phyloP scores from a whole-genome alignment of 2,329 filamentous ascomycete genomes.

The Paecilomyces formosus region DNA sequence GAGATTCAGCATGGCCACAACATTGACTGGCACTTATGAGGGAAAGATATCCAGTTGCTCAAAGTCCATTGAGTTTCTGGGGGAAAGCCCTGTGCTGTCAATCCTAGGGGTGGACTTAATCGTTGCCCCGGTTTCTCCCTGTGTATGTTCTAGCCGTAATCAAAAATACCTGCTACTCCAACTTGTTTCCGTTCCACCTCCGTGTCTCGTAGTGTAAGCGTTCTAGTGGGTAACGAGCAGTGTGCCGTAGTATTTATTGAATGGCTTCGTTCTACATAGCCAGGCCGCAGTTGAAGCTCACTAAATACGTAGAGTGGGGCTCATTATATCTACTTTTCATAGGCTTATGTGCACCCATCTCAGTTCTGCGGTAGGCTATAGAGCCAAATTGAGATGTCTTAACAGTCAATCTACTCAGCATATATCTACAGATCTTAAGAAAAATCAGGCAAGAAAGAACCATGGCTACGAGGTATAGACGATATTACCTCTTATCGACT shows the following conservation, averaged over 20 bases:
- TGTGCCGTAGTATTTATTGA: neutral
- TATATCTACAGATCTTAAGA: no score
- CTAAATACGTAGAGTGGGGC: neutral
- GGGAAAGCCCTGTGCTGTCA: constrained; percentile 97
- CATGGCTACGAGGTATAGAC: neutral
- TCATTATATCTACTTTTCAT: neutral
- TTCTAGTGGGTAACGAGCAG: neutral
- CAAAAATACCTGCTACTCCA: constrained; percentile 21
- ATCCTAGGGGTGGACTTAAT: constrained; percentile 75
- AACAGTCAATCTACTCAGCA: no score
- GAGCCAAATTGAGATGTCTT: no score
- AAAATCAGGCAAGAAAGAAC: neutral
- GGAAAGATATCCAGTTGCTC: constrained; percentile 85
- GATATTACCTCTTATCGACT: neutral
- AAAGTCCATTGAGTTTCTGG: constrained; percentile 43
- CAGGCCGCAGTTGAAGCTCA: neutral
- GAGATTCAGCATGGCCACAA: constrained; percentile 30
- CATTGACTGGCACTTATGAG: constrained; percentile 84
- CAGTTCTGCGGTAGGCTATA: no score
- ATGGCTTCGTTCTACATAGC: neutral
- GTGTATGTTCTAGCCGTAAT: constrained; percentile 30
- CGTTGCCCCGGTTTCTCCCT: constrained; percentile 60
- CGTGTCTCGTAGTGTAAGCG: neutral
- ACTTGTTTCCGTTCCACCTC: neutral
- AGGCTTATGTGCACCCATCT: no score